These are phyloP conservation scores for Lentinula sp. DNA, from an alignment of 768 basidiomycete species.

Conservation along the genomic window DNA sequence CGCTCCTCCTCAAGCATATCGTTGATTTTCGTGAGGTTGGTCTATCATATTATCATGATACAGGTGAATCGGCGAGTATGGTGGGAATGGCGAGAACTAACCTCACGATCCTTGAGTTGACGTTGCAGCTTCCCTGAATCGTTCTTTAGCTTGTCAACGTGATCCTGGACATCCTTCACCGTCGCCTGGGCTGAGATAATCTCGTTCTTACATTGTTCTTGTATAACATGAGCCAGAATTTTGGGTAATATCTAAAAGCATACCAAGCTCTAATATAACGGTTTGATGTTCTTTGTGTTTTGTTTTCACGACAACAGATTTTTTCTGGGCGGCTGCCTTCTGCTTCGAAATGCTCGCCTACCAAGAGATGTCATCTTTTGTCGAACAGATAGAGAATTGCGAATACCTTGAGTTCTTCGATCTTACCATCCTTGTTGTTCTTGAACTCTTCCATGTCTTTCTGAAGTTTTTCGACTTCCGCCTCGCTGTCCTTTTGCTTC, in stretches of 20 bases:
- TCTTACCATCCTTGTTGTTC: conserved; percentile 97
- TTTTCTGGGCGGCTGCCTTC: conserved; percentile 76
- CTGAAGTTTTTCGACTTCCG: conserved; percentile 82
- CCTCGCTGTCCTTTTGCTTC: conserved; percentile 71
- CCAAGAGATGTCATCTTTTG: background rate
- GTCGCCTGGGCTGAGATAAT: conserved; percentile 45
- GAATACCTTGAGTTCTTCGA: conserved; percentile 83
- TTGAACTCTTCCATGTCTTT: conserved; percentile 99
- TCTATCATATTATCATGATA: conserved; percentile 24
- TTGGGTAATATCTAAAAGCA: conserved; percentile 14
- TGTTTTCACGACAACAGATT: conserved; percentile 74
- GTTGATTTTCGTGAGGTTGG: conserved; percentile 57
- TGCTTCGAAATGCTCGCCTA: conserved; percentile 76
- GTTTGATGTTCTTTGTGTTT: conserved; percentile 90
- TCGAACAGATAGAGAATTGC: background rate
- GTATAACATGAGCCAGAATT: background rate
- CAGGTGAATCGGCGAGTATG: background rate
- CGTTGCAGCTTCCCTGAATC: conserved; percentile 58
- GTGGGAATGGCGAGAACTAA: conserved; percentile 13
- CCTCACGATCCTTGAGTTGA: conserved; percentile 42
- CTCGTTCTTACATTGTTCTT: conserved; percentile 81
- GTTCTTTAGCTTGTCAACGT: conserved; percentile 47
- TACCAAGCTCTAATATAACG: conserved; percentile 82
- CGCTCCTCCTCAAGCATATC: conserved; percentile 76
- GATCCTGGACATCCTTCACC: conserved; percentile 33